These are phyloP conservation scores for Claviceps maximensis DNA, from an alignment of 2,329 filamentous ascomycete species.

Conservation along the genomic window DNA sequence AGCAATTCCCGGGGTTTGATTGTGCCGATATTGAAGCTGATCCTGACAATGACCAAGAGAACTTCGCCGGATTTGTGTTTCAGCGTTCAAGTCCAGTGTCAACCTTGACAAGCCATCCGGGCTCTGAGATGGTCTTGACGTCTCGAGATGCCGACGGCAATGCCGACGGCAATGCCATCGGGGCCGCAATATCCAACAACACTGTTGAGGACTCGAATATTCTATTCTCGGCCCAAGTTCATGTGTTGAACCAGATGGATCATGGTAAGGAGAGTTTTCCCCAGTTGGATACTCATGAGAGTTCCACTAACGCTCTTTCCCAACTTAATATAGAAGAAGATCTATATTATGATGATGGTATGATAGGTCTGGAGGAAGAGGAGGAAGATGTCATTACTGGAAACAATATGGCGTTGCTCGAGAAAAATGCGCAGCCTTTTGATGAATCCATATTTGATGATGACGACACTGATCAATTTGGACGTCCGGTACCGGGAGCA, in stretches of 20 bases:
- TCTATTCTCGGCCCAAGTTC: conserved; percentile 4
- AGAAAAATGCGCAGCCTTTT: conserved; percentile 44
- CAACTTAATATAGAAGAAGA: conserved; percentile 37
- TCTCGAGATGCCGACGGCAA: conserved; percentile 44
- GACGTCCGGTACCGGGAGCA: conserved; percentile 44
- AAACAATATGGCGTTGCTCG: conserved; percentile 24
- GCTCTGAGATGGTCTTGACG: conserved; percentile 33
- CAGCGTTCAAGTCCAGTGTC: conserved; percentile 40
- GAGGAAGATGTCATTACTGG: conserved; percentile 24
- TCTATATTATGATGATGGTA: conserved; percentile 56
- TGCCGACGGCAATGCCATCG: conserved; percentile 39
- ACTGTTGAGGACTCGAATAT: conserved; percentile 16
- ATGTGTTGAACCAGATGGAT: not conserved
- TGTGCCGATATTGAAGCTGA: conserved; percentile 22
- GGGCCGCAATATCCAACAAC: conserved; percentile 40
- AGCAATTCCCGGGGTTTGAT: not conserved
- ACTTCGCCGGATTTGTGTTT: conserved; percentile 47
- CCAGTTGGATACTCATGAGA: conserved; percentile 31
- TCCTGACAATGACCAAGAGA: conserved; percentile 44
- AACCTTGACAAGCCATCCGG: conserved; percentile 35
- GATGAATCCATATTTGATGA: conserved; percentile 64
- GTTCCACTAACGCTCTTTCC: conserved; percentile 7
- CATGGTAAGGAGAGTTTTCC: conserved; percentile 12
- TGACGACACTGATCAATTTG: conserved; percentile 49
- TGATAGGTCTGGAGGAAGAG: conserved; percentile 33